These are phyloP conservation scores for Elsinoe fawcettii DNA, from an alignment of 2,329 filamentous ascomycete genomes.

Conservation along the genomic window DNA sequence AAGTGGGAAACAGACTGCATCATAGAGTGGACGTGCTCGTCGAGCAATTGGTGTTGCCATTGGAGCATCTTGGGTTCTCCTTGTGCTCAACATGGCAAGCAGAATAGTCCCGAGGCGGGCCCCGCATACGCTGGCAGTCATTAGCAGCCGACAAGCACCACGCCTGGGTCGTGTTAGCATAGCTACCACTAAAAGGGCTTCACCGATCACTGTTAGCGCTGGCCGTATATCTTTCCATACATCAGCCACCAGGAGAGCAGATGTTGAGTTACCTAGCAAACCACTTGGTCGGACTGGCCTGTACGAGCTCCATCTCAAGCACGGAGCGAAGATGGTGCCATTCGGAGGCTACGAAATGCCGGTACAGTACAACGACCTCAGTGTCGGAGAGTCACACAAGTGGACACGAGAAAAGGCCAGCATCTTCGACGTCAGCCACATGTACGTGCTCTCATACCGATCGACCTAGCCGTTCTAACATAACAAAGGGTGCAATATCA, in stretches of 20 bases:
- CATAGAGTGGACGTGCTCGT: neutral
- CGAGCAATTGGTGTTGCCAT: neutral
- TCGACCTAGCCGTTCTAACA: no score
- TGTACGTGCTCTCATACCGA: conserved; percentile 47
- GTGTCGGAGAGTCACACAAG: conserved; percentile 75
- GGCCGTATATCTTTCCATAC: conserved; percentile 1
- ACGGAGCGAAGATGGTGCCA: conserved; percentile 91
- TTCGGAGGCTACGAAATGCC: conserved; percentile 93
- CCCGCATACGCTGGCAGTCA: neutral
- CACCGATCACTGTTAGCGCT: neutral
- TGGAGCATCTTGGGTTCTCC: neutral
- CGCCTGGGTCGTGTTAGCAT: neutral
- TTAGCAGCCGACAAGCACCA: neutral
- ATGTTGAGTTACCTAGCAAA: conserved; percentile 19
- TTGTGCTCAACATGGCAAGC: neutral
- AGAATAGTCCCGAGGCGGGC: conserved; percentile 6
- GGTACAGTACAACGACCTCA: conserved; percentile 71
- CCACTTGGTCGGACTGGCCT: conserved; percentile 59
- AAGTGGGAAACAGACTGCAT: no score
- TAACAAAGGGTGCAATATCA: conserved; percentile 63
- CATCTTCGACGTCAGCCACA: conserved; percentile 93
- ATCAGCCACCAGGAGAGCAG: neutral
- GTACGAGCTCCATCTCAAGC: conserved; percentile 66
- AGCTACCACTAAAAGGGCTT: neutral
- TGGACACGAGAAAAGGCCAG: conserved; percentile 85